Percentiles rank a stretch among this genome's conserved stretches.
Evolutionary conservation across 768 basidiomycete genomes (phyloP).

Genomic region (Phaffia australis): DNA sequence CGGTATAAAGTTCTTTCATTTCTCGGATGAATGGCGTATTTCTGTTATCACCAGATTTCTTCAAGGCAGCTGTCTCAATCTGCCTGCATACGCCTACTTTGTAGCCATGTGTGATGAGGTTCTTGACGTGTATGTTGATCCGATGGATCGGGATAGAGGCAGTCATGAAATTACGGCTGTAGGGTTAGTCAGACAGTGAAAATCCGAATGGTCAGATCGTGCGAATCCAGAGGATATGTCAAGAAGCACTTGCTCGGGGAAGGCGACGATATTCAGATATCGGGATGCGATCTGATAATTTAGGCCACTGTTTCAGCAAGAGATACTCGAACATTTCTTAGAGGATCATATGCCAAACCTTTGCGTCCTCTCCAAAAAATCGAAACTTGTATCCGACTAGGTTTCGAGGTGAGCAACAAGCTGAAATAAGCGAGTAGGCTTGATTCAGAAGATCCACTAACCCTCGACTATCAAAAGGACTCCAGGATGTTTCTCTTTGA

Average conservation of each 20-base stretch:
- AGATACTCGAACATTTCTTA: neutral
- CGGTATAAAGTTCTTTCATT: constrained; percentile 68
- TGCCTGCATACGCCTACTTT: constrained; percentile 40
- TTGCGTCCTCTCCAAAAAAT: constrained; percentile 39
- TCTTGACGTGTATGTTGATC: constrained; percentile 35
- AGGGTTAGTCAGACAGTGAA: constrained; percentile 31
- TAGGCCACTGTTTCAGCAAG: neutral
- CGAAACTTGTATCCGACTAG: constrained; percentile 32
- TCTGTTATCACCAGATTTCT: constrained; percentile 37
- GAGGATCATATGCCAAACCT: constrained; percentile 25
- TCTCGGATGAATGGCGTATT: constrained; percentile 39
- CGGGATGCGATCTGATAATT: constrained; percentile 31
- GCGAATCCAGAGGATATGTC: neutral
- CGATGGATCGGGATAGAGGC: constrained; percentile 39
- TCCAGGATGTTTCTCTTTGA: constrained; percentile 35
- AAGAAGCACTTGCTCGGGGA: neutral
- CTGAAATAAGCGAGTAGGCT: neutral
- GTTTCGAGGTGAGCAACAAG: neutral
- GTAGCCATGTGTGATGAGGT: constrained; percentile 37
- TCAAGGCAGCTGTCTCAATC: constrained; percentile 39
- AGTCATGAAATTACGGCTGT: constrained; percentile 36
- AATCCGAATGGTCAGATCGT: constrained; percentile 25
- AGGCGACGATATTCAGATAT: constrained; percentile 34
- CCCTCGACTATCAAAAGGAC: constrained; percentile 37
- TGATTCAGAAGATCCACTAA: constrained; percentile 15